A percentile compares a stretch with the other conserved stretches of the same genome.
These are phyloP conservation scores for Nemania diffusa DNA, from an alignment of 2,329 filamentous ascomycete genomes.

Conservation along the genomic window DNA sequence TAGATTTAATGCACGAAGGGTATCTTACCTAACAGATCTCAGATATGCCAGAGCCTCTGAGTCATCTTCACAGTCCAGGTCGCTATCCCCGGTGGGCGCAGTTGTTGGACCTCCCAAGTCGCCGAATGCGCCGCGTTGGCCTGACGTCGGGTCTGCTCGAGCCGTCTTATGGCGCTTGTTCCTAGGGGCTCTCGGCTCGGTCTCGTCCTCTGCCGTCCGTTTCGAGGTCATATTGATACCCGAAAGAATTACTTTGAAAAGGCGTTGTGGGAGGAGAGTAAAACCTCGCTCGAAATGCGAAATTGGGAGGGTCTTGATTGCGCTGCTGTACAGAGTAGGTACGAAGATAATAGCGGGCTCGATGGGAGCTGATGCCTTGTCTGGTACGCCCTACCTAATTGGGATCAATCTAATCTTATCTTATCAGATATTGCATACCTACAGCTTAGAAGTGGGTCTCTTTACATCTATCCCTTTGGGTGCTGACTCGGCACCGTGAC, in stretches of 20 bases:
- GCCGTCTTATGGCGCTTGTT: slow-evolving; percentile 39
- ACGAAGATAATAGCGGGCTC: too few relatives aligned
- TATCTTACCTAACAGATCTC: slow-evolving; percentile 67
- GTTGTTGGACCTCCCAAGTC: slow-evolving; percentile 58
- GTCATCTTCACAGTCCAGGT: slow-evolving; percentile 66
- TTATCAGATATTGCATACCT: too few relatives aligned
- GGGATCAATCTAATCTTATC: too few relatives aligned
- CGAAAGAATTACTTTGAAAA: neutral
- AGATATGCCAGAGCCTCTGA: slow-evolving; percentile 68
- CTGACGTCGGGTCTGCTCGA: slow-evolving; percentile 62
- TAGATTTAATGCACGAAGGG: neutral
- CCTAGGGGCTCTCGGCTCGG: slow-evolving; percentile 32
- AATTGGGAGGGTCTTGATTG: too few relatives aligned
- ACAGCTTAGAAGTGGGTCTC: too few relatives aligned
- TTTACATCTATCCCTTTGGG: too few relatives aligned
- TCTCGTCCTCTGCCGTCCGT: slow-evolving; percentile 41
- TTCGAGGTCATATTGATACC: slow-evolving; percentile 41
- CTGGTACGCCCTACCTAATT: too few relatives aligned
- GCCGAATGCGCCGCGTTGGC: slow-evolving; percentile 69
- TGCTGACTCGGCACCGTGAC: too few relatives aligned
- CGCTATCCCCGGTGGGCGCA: slow-evolving; percentile 52
- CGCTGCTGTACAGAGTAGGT: too few relatives aligned
- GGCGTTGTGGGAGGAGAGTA: neutral
- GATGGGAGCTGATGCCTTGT: too few relatives aligned
- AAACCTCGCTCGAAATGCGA: neutral